These are phyloP conservation scores for Trifolium subterraneum DNA, from an alignment of 306 rosid genomes.

Conservation along the genomic window DNA sequence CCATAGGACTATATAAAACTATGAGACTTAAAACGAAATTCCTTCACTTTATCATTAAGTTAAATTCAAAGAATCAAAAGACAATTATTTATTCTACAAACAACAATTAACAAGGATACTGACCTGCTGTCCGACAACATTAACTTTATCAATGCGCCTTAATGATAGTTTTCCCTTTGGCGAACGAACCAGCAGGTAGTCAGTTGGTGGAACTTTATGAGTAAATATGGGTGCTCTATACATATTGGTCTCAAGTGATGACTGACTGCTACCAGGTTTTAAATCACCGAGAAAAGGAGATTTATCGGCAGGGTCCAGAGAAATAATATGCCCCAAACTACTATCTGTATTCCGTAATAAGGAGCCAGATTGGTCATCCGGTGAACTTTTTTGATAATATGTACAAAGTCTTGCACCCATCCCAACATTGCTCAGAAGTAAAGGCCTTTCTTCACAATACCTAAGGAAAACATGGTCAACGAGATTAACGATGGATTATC, in stretches of 20 bases:
- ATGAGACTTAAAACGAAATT: conserved; percentile 10
- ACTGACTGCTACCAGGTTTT: conserved; percentile 79
- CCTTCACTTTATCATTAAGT: conserved; percentile 10
- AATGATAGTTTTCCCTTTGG: conserved; percentile 90
- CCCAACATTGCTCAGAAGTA: conserved; percentile 88
- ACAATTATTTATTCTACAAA: conserved; percentile 16
- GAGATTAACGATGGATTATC: conserved; percentile 28
- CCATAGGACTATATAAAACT: conserved; percentile 18
- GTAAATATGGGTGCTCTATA: conserved; percentile 93
- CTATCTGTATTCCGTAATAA: conserved; percentile 64
- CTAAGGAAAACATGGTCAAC: conserved; percentile 51
- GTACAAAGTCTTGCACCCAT: conserved; percentile 98
- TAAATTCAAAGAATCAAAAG: conserved; percentile 23
- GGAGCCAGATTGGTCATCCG: conserved; percentile 85
- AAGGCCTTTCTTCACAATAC: conserved; percentile 98
- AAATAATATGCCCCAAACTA: conserved; percentile 80
- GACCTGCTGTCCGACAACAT: conserved; percentile 97
- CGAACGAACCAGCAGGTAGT: conserved; percentile 90
- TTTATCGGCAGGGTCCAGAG: conserved; percentile 92
- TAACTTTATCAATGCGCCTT: conserved; percentile 84
- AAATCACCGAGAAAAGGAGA: conserved; percentile 96
- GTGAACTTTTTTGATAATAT: conserved; percentile 83
- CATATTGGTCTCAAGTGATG: conserved; percentile 96
- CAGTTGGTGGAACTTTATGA: conserved; percentile 85
- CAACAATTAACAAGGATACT: conserved; percentile 38